phyloP scores from a whole-genome alignment of 441 rosid species.

The Erodium chrysanthum region DNA sequence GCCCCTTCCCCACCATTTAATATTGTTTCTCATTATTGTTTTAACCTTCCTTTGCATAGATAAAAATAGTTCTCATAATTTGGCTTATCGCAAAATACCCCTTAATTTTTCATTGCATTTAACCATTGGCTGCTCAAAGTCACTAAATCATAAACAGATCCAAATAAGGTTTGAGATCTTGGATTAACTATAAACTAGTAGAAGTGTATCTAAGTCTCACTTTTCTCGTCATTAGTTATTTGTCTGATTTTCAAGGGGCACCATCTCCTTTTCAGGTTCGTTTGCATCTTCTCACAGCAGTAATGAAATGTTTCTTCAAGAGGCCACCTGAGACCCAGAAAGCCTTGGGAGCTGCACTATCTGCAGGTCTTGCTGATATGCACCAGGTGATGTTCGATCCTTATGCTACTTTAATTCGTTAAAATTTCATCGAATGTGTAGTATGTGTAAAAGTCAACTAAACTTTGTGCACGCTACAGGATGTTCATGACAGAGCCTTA shows the following conservation, averaged over 20 bases:
- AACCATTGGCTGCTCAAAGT: no score
- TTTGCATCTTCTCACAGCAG: constrained; percentile 85
- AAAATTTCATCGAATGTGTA: background rate
- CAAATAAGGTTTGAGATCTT: no score
- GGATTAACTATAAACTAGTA: no score
- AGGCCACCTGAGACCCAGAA: constrained; percentile 93
- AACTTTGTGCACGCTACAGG: constrained; percentile 42
- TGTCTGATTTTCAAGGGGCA: constrained; percentile 4
- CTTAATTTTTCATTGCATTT: no score
- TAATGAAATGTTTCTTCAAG: constrained; percentile 89
- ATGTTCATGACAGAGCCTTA: constrained; percentile 95
- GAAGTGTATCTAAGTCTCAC: no score
- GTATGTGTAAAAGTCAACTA: constrained; percentile 16
- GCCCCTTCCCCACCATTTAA: no score
- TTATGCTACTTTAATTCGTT: constrained; percentile 2
- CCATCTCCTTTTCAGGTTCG: constrained; percentile 56
- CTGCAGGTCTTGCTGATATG: constrained; percentile 82
- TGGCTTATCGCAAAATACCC: no score
- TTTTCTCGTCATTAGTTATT: background rate
- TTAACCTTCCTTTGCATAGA: no score
- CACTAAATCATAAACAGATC: no score
- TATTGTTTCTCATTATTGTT: no score
- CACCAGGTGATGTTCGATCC: constrained; percentile 51
- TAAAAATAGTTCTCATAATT: no score
- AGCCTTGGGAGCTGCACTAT: constrained; percentile 75